Evolutionary conservation across 139 green algal genomes (phyloP).

Genomic region (Mychonastes homosphaera): DNA sequence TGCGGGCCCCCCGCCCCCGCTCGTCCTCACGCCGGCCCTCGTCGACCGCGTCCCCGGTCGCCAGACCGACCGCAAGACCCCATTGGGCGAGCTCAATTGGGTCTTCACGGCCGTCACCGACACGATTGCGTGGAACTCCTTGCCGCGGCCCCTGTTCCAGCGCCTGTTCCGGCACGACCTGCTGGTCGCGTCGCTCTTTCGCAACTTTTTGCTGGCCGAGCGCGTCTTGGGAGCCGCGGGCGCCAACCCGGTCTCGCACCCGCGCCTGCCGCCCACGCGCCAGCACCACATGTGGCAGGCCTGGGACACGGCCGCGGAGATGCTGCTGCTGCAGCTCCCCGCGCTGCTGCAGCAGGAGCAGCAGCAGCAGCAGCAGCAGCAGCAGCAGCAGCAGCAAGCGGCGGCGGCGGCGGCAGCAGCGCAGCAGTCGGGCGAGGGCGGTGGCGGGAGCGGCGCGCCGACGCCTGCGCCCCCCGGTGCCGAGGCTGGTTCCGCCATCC

Average conservation of each 20-base stretch:
- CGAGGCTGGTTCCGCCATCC: too few relatives aligned
- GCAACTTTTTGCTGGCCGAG: conserved; percentile 97
- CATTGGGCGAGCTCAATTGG: conserved; percentile 96
- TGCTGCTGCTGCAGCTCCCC: conserved; percentile 64
- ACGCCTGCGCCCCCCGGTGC: too few relatives aligned
- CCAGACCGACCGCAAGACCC: conserved; percentile 93
- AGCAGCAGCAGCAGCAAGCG: too few relatives aligned
- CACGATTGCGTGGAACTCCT: conserved; percentile 98
- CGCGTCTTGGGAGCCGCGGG: conserved; percentile 79
- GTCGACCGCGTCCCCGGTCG: conserved; percentile 52
- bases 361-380: too few relatives aligned
- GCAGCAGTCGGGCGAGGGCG: too few relatives aligned
- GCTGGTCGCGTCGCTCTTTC: conserved; percentile 91
- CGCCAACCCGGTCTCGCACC: conserved; percentile 77
- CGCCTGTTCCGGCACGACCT: conserved; percentile 95
- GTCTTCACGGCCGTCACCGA: conserved; percentile 99
- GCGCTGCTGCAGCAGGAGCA: too few relatives aligned
- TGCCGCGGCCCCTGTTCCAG: conserved; percentile 91
- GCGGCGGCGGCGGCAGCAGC: too few relatives aligned
- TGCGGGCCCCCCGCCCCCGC: neutral
- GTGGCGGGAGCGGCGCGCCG: too few relatives aligned
- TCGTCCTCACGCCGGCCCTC: conserved; percentile 31
- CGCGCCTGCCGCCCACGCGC: conserved; percentile 84
- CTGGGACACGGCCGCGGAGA: conserved; percentile 91
- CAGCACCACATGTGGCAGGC: conserved; percentile 93